These are phyloP conservation scores for Trichoderma sp. DNA, from an alignment of 2,329 filamentous ascomycete species.

Conservation along the genomic window DNA sequence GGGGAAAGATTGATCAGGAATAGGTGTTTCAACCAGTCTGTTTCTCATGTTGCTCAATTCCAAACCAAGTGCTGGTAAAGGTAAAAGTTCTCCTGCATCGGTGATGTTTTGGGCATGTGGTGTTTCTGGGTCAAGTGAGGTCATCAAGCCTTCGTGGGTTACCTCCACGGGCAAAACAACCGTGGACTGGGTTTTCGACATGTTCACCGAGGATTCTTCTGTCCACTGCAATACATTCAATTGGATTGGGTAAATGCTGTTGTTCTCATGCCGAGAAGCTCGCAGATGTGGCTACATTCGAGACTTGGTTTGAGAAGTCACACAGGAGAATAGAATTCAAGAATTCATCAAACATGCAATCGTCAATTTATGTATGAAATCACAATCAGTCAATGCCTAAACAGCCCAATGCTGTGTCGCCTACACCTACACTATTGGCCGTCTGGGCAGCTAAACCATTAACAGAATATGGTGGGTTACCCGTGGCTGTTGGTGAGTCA, in stretches of 20 bases:
- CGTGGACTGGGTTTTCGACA: not conserved
- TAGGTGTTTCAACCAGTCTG: not conserved
- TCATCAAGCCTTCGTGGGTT: not conserved
- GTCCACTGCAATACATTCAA: too few relatives aligned
- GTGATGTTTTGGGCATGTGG: not conserved
- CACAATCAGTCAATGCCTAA: not conserved
- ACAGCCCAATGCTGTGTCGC: not conserved
- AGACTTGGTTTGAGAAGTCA: not conserved
- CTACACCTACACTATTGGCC: not conserved
- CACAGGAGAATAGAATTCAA: not conserved
- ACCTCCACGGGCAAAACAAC: not conserved
- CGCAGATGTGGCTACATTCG: not conserved
- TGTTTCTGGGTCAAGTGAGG: not conserved
- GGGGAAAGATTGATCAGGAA: not conserved
- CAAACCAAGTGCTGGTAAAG: not conserved
- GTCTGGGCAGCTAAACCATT: not conserved
- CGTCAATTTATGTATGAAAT: not conserved
- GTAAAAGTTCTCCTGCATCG: not conserved
- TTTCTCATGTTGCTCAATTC: not conserved
- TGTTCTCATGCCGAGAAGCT: not conserved
- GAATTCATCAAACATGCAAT: not conserved
- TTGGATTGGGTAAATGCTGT: not conserved
- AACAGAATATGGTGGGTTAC: not conserved
- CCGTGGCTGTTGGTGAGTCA: not conserved
- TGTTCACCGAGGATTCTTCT: not conserved